Evolutionary conservation across 176 grass and related monocot genomes (phyloP), one percentile per base, ranked within the genome.

Genomic region (Chrysopogon serrulatus): DNA sequence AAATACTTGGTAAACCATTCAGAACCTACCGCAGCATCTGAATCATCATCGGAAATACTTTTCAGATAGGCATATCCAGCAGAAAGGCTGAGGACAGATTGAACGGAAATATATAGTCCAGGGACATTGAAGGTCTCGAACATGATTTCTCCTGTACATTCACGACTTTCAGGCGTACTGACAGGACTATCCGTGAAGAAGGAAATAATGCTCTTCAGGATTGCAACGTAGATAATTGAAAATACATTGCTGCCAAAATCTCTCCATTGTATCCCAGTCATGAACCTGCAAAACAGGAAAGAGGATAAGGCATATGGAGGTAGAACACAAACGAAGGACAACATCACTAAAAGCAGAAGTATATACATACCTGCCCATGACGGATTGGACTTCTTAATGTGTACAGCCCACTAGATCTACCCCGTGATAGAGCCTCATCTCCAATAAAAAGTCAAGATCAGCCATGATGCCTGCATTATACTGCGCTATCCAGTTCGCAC

Each of bases 391-490:
- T 79, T 56, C 90, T 90, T 57, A 87, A 76, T 77, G 41, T 98
- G 86, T 96, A 98, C 76, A 94, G 77, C 57, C 96, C 96, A 77
- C 89, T 93, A 36, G 91, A 85, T 21, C 32, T 90, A 47, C 56
- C 78, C 36, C 82, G 85, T 2, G 96, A 92, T 3, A 94, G 74
- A 83, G 96, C 96, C 47, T 98, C 96, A 7, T 98, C 89, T 32
- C 96, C 96, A 49, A 98, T 94, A 71, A 95, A 88, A 90, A 98
- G 78, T 98, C 96, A 82, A 98, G 93, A 86, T 98, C 96, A 31
- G 96, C 96, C 96, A 96, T 98, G 77, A 98, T 85, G 83, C 96
- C 96, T 68, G 96, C 93, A 92, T 98, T 98, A 27, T 98, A 98
- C 78, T 98, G 93, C 34, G 96, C 96, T 86, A 92, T 49, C 88